These are phyloP conservation scores for Penicillium expansum DNA, from an alignment of 2,329 filamentous ascomycete species.

Conservation along the genomic window DNA sequence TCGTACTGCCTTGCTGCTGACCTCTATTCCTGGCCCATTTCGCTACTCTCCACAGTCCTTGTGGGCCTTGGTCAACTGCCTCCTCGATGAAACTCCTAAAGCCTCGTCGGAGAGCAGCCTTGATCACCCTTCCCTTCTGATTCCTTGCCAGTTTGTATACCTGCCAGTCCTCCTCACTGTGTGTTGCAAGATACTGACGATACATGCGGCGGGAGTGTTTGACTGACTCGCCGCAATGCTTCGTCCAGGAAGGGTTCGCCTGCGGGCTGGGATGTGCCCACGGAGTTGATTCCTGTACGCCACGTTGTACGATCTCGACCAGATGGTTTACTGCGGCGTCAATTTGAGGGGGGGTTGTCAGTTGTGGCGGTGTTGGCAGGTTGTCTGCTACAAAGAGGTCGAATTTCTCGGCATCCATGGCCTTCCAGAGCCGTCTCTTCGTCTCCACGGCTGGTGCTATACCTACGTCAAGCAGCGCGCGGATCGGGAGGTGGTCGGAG, in stretches of 20 bases:
- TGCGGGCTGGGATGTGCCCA: neutral
- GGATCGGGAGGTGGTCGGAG: neutral
- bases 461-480: fast-evolving
- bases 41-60: neutral
- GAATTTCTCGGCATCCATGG: neutral
- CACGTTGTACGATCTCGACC: neutral
- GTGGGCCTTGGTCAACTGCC: neutral
- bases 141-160: neutral
- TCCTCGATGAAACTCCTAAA: neutral
- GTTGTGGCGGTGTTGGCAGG: neutral
- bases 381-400: neutral
- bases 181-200: neutral
- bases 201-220: neutral
- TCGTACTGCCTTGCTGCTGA: neutral
- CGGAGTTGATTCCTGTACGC: neutral
- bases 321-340: neutral
- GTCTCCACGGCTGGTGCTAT: fast-evolving
- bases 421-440: neutral
- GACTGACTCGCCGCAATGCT: neutral
- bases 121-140: neutral
- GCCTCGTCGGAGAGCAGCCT: neutral
- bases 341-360: neutral
- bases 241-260: neutral
- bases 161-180: neutral
- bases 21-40: neutral